Percentiles rank a stretch among this genome's conserved stretches.
These are phyloP conservation scores for Lasiosphaeriaceae sp. DNA, from an alignment of 495 filamentous ascomycete genomes.

Conservation along the genomic window DNA sequence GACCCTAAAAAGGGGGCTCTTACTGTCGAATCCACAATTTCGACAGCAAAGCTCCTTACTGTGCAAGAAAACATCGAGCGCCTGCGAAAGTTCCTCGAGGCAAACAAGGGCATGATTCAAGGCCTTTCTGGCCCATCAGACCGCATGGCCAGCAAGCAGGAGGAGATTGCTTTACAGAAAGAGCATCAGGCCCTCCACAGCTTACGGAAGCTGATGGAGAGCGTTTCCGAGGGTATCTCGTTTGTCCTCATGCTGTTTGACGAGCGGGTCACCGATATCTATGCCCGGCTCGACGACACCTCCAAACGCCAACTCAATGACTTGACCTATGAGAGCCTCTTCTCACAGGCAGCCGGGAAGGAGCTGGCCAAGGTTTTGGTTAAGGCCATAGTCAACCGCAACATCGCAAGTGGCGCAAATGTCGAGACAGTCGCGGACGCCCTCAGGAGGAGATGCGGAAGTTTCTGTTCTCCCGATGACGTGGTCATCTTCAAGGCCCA, in stretches of 20 bases:
- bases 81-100: constrained; percentile 73
- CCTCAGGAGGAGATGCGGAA: constrained; percentile 82
- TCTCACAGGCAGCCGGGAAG: constrained; percentile 71
- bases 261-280: constrained; percentile 85
- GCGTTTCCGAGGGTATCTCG: constrained; percentile 91
- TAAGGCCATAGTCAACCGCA: constrained; percentile 95
- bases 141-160: constrained; percentile 69
- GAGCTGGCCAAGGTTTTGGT: constrained; percentile 95
- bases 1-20: constrained; percentile 51
- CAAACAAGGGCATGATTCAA: constrained; percentile 86
- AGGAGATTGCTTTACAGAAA: constrained; percentile 83
- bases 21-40: constrained; percentile 58
- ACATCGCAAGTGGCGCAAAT: constrained; percentile 91
- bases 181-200: constrained; percentile 91
- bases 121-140: constrained; percentile 85
- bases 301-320: constrained; percentile 63
- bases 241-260: constrained; percentile 93
- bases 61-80: constrained; percentile 78
- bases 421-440: constrained; percentile 97
- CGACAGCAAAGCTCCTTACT: constrained; percentile 58
- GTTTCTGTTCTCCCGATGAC: constrained; percentile 94
- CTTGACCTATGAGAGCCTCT: constrained; percentile 82
- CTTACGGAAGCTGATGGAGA: constrained; percentile 72
- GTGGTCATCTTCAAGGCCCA: constrained; percentile 98
- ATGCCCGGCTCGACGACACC: constrained; percentile 66